Base-by-base conservation (phyloP, 148 eudicot species). In the Agrostemma githago region DNA sequence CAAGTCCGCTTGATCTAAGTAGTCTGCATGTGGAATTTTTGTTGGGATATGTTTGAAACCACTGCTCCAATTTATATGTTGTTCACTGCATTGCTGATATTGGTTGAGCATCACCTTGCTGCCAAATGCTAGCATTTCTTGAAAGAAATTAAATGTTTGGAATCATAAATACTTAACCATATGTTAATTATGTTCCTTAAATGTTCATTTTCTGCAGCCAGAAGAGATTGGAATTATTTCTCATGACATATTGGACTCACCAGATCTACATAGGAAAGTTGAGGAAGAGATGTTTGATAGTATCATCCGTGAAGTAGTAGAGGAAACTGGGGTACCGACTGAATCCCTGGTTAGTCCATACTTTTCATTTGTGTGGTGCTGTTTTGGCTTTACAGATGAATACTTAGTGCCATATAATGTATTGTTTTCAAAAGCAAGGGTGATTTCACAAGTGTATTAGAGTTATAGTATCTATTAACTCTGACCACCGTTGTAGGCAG, bases 261-360 rank as follows among this genome's bases (percentile, higher is more conserved):
- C 84, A 58, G 65, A 65, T 51, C 57, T 82, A 44, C 85, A 82
- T 57, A 75, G 41, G 66, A 86, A 74, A 79, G 82, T 92, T 78
- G 86, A 94, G 59, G 85, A 85, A 70, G 99, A 96, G 86, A 96
- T 96, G 99, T 96, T 92, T 81, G 88, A 85, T 78, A 96, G 97
- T 80, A 92, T 96, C 72, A 74, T 84, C 66, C 90, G 91, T 75
- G 99, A 91, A 85, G 93, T 89, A 34, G 96, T 92, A 62, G 99
- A 96, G 82, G 99, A 96, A 86, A 89, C 88, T 82, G 99, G 99
- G 72, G 90, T 90, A 70, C 91, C 96, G 60, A 77, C 85, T 43
- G 72, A 62, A 65, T 80, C 88, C 59, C 88, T 96, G 73, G 97
- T 95, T 79, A 85, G 99, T 75, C 77, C 77, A 11, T 17, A 69